Evolutionary conservation across 2,329 filamentous ascomycete genomes (phyloP).

Genomic region (Pleochaeta shiraiana): DNA sequence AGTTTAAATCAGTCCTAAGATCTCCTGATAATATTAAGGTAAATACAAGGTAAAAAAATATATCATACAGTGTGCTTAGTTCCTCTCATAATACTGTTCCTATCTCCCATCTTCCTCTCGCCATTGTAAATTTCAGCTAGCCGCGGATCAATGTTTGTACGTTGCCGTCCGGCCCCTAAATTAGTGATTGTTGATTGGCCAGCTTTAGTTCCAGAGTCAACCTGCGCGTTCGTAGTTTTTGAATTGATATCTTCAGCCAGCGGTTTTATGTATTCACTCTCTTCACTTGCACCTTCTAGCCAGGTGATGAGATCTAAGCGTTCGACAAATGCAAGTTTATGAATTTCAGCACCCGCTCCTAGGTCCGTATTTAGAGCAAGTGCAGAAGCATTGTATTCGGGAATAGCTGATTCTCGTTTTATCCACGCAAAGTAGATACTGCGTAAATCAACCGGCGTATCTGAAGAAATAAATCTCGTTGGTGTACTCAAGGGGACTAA

Average conservation of each 20-base stretch:
- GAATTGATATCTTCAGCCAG: conserved; percentile 37
- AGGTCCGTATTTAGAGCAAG: conserved; percentile 64
- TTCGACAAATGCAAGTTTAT: conserved; percentile 82
- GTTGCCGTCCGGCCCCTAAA: conserved; percentile 21
- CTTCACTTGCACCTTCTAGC: conserved; percentile 74
- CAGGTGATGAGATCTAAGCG: conserved; percentile 80
- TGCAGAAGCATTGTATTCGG: conserved; percentile 75
- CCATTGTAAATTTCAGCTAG: conserved; percentile 76
- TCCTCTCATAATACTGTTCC: conserved; percentile 70
- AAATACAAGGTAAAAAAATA: background rate
- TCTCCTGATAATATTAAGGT: background rate
- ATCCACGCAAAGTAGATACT: conserved; percentile 94
- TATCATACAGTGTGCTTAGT: conserved; percentile 61
- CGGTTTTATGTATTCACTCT: conserved; percentile 83
- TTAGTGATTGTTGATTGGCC: background rate
- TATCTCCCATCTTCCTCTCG: conserved; percentile 79
- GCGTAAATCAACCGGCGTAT: conserved; percentile 58
- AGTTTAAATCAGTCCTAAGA: background rate
- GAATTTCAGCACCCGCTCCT: conserved; percentile 38
- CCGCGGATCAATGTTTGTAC: conserved; percentile 53
- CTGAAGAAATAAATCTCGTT: conserved; percentile 73
- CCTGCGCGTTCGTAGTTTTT: conserved; percentile 24
- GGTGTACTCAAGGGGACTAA: conserved; percentile 46
- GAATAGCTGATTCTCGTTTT: conserved; percentile 75
- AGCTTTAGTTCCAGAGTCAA: conserved; percentile 19